Base-by-base conservation (phyloP, 176 grass and related monocot genomes). In the Carex kokanica region DNA sequence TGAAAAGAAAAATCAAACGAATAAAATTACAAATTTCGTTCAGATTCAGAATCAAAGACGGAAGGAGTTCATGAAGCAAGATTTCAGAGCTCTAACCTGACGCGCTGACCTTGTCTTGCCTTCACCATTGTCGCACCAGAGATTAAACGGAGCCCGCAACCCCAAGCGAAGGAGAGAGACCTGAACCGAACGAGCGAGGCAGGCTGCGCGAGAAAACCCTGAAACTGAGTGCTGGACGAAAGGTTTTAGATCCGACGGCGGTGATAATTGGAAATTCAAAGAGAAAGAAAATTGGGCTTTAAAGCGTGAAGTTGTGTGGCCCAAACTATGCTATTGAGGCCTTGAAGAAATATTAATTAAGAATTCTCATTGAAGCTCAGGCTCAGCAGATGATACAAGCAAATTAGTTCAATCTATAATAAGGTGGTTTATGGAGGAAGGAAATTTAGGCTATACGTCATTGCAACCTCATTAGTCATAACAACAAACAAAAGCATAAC, bases 101-200 rank as follows among this genome's bases (percentile, higher is more conserved):
- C 91, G 57, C 80, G 83, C 65, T 91, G 78, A n/a, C 86, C 86
- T 17, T 89, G 67, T 41, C 88, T 84, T 27, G 90, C 84, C 86
- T 83, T 82, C 88, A 85, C 90, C 92, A 94, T 89, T 11, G 49
- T 52, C 54, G 83, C 78, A 36, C 69, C 11, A 49, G 3, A 45
- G 21, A 23, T 2, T 25, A 47, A 23, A 40, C 64, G 60, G 18
- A 36, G 47, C 45, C 29, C 58, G 45, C 43, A 45, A 9, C 43
- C 73, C 9, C 15, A 63, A 82, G 17, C 68, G 25, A 27, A 58
- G 24, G 43, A 36, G 40, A 17, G 78, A 40, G 69, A 56, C 17
- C 13, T 43, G 8, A 43, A 11, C 13, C 21, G 8, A 43, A 11
- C 2, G 20, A 70, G 18, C 13, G 29, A 66, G 64, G 60, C 18